Evolutionary conservation across 2,329 filamentous ascomycete species (phyloP).

Genomic region (Xylaria sp.): DNA sequence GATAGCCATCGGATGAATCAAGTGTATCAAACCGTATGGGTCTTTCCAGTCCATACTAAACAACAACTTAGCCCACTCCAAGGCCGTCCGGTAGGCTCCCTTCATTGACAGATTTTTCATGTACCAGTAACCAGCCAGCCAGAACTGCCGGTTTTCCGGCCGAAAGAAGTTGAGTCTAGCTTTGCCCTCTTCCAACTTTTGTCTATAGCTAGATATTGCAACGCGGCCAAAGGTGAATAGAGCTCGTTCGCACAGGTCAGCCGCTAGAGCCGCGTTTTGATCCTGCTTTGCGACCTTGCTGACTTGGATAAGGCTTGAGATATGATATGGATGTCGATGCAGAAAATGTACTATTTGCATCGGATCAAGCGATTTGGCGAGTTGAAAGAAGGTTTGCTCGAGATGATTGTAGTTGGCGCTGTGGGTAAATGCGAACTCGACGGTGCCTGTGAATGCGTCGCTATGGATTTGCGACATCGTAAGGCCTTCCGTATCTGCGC

Average conservation of each 20-base stretch:
- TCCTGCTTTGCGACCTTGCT: conserved; percentile 90
- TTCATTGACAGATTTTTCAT: conserved; percentile 79
- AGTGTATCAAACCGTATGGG: conserved; percentile 74
- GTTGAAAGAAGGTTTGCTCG: conserved; percentile 70
- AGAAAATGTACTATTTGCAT: conserved; percentile 75
- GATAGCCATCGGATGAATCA: conserved; percentile 80
- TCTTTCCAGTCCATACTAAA: conserved; percentile 70
- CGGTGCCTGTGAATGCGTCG: conserved; percentile 44
- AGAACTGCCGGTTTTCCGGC: conserved; percentile 87
- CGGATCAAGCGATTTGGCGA: conserved; percentile 79
- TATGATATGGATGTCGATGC: conserved; percentile 75
- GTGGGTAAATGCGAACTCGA: conserved; percentile 75
- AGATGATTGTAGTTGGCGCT: conserved; percentile 66
- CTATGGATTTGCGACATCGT: conserved; percentile 62
- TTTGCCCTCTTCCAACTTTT: conserved; percentile 68
- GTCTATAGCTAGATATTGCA: conserved; percentile 74
- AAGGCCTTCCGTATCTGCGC: conserved; percentile 71
- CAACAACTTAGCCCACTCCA: conserved; percentile 89
- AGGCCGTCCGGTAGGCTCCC: conserved; percentile 87
- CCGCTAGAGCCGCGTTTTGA: conserved; percentile 76
- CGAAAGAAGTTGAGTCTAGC: conserved; percentile 75
- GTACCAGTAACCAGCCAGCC: conserved; percentile 84
- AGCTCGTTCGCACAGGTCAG: conserved; percentile 83
- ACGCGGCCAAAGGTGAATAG: conserved; percentile 91
- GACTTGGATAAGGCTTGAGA: conserved; percentile 88